phyloP scores from a whole-genome alignment of 2,329 filamentous ascomycete species.

The Pseudocercospora fijiensis region DNA sequence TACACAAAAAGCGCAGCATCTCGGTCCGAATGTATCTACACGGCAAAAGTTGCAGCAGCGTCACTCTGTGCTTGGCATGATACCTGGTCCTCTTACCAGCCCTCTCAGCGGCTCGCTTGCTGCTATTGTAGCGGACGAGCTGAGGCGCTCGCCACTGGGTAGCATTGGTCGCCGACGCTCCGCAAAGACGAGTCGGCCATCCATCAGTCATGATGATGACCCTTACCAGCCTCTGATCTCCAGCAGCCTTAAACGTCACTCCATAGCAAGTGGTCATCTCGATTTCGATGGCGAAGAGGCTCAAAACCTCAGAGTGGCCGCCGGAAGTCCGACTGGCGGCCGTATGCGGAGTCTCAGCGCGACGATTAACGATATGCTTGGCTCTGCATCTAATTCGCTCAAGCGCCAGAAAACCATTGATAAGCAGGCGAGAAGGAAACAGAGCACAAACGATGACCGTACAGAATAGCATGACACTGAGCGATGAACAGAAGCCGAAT shows the following conservation, averaged over 20 bases:
- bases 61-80: constrained; percentile 55
- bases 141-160: constrained; percentile 47
- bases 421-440: neutral
- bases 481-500: neutral
- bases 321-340: constrained; percentile 21
- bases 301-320: constrained; percentile 19
- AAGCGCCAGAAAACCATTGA: constrained; percentile 21
- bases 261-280: constrained; percentile 29
- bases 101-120: constrained; percentile 61
- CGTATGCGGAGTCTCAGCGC: constrained; percentile 30
- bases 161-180: constrained; percentile 21
- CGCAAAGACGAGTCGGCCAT: constrained; percentile 15
- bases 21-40: constrained; percentile 40
- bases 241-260: constrained; percentile 27
- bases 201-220: constrained; percentile 10
- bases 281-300: constrained; percentile 28
- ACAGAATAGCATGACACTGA: neutral
- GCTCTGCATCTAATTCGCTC: constrained; percentile 9
- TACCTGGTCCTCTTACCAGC: constrained; percentile 59
- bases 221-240: constrained; percentile 4
- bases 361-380: constrained; percentile 32
- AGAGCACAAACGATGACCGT: neutral
- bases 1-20: constrained; percentile 17
- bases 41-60: constrained; percentile 41
- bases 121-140: constrained; percentile 64